Evolutionary conservation across 2,329 filamentous ascomycete genomes (phyloP).

Genomic region (Endothia cerciana): DNA sequence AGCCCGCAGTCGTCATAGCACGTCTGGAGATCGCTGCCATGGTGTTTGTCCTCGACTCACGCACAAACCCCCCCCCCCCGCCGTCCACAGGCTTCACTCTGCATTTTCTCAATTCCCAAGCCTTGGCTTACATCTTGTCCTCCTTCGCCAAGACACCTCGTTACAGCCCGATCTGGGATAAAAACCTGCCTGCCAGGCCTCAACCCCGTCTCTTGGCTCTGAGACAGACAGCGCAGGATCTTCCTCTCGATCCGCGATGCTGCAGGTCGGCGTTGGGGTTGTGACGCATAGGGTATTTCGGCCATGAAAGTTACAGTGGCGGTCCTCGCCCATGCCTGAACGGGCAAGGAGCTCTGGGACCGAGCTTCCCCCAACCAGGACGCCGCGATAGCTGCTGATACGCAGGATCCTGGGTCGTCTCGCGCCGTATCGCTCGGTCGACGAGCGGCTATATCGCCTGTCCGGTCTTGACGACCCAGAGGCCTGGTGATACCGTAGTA

Average conservation of each 20-base stretch:
- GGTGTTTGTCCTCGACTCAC: not conserved
- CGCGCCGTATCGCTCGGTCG: not conserved
- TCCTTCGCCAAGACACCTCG: constrained; percentile 14
- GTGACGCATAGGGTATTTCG: not conserved
- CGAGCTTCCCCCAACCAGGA: constrained; percentile 26
- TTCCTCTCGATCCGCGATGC: not conserved
- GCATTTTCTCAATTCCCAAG: not conserved
- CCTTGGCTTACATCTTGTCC: not conserved
- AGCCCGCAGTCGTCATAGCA: not conserved
- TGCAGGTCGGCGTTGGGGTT: not conserved
- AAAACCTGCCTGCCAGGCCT: constrained; percentile 5
- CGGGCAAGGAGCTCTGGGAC: constrained; percentile 23
- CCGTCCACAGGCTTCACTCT: not conserved
- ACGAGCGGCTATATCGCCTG: constrained; percentile 15
- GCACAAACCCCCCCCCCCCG: no score
- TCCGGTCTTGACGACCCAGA: not conserved
- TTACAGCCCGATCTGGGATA: constrained; percentile 1
- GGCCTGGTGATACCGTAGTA: not conserved
- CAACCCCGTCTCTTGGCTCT: constrained; percentile 7
- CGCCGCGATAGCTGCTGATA: constrained; percentile 21
- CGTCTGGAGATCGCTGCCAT: not conserved
- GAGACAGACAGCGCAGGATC: constrained; percentile 10
- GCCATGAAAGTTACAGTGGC: not conserved
- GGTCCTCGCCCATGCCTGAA: constrained; percentile 19
- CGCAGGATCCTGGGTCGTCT: not conserved